Base-by-base conservation (phyloP, 148 eudicot species). In the Diospyros lotus region DNA sequence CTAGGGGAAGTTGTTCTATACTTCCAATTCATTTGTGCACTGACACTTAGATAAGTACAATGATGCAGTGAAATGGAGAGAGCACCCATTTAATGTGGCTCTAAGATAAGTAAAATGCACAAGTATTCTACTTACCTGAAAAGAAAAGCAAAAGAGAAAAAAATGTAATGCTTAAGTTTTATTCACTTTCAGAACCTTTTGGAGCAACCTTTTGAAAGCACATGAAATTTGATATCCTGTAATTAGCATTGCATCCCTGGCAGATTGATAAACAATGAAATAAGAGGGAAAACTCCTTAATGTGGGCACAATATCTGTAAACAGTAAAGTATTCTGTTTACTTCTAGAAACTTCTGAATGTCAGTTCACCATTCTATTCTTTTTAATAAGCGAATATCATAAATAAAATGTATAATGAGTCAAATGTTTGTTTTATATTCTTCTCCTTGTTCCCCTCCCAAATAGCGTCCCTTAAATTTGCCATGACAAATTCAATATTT, bases 21-120 rank as follows among this genome's bases (percentile, higher is more conserved):
- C n/a, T n/a, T n/a, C n/a, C n/a, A n/a, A n/a, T n/a, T n/a, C n/a
- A 6, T 65, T 44, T 14, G 55, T 67, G 71, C 68, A 53, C 61
- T 44, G 51, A 44, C 17, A 50, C 38, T 8, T 60, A 44, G 41
- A 56, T 52, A 10, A 11, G 3, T 38, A 54, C 13, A 38, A 3
- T 7, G 38, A 66, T 51, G 5, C 51, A 44, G 15, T 45, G 9
- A 44, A 43, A 17, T 14, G n/a, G 45, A 12, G 10, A 9, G 10
- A 1, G 10, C 15, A 14, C 43, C 38, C 12, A 41, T 62, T 7
- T 28, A 18, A 18, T 62, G 6, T 28, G 1, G 2, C 5, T 18
- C 1, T 62, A 18, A 6, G 48, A 9, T 64, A 18, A 43, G 9
- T 66, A 66, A 66, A 66, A 13, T 44, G 28, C 18, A 66, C 28